Base-by-base conservation (phyloP, 768 basidiomycete genomes). In the Baorangia bicolor region DNA sequence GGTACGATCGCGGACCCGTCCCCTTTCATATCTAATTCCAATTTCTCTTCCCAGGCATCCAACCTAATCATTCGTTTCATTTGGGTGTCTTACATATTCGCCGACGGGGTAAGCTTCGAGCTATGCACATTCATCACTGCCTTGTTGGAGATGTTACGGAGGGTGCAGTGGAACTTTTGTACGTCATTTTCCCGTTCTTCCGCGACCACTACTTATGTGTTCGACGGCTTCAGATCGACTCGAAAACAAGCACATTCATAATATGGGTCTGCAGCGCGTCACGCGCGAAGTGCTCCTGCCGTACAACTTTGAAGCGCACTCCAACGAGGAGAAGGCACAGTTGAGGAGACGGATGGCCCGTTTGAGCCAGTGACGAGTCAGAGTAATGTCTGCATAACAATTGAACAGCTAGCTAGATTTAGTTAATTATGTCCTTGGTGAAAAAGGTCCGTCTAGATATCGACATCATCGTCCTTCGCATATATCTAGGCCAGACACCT, bases 101-200 rank as follows among this genome's bases (percentile, higher is more conserved):
- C 58, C 28, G 27, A 64, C 2, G 80, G 80, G 0, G 78, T 80
- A 1, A 75, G 75, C 59, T 71, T 79, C 51, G 77, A 79, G 57
- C 42, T 88, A 27, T 81, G 87, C 25, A 74, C 83, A 0, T 94
- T 92, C 73, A 77, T 92, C 42, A 80, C 74, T 13, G 92, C 78
- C 2, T 59, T 87, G 47, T 63, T 92, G 38, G 96, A 98, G 66
- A 82, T 93, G 69, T 62, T 92, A 7, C 75, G 96, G 40, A 79
- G 96, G 50, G 84, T 84, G 72, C 88, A 88, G 61, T 98, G 96
- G 96, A 97, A 96, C 71, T 89, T 95, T 66, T 88, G 91, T 93
- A 56, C 64, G 89, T 30, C 8, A 23, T 49, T 45, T 73, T 31
- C 35, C 18, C 38, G 40, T 48, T 43, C 16, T 11, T 35, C 30